Evolutionary conservation across 2,329 filamentous ascomycete genomes (phyloP), one percentile per base, ranked within the genome.

Genomic region (Epichloe typhina): DNA sequence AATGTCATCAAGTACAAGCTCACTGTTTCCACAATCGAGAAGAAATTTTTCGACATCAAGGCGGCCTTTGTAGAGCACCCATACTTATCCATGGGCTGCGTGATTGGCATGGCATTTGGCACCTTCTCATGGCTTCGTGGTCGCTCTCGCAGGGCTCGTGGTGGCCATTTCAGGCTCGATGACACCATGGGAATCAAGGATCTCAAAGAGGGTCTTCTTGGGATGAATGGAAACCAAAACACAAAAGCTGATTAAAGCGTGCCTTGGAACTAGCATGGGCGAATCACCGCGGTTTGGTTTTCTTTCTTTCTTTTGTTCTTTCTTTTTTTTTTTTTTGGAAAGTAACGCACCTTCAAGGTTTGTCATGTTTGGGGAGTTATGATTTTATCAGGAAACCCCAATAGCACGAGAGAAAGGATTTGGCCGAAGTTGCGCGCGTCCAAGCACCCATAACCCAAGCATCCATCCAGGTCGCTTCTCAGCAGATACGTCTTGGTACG

Each of bases 1-100:
- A 78, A 85, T 45, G 80, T 82, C 62, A 84, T 94, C 64, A 77
- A 79, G 61, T 74, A 84, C 35, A 93, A 91, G 71, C 80, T 84
- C 55, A 89, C 86, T n/a, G 82, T 86, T 52, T 82, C 80, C 50
- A 75, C 76, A 52, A 70, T 91, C 54, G 79, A 84, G 61, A 84
- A 86, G 66, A 69, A 88, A 53, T 86, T 88, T 68, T 81, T 83
- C 57, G 77, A 83, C 59, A 75, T 84, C 50, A 72, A 77, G 57
- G 69, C 74, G 56, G 73, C 73, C 48, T 79, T 82, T 54, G 62
- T 69, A 15, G 76, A 81, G 55, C 80, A 83, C 59, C 78, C 79
- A 1, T 79, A 74, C 59, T 67, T 84, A 37, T 75, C 74, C 13
- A 58, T 79, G 6, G 77, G 76, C 15, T 74, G 82, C 54, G 67